Conservation (phyloP, 306 rosid genomes). For the Canavalia ensiformis region DNA sequence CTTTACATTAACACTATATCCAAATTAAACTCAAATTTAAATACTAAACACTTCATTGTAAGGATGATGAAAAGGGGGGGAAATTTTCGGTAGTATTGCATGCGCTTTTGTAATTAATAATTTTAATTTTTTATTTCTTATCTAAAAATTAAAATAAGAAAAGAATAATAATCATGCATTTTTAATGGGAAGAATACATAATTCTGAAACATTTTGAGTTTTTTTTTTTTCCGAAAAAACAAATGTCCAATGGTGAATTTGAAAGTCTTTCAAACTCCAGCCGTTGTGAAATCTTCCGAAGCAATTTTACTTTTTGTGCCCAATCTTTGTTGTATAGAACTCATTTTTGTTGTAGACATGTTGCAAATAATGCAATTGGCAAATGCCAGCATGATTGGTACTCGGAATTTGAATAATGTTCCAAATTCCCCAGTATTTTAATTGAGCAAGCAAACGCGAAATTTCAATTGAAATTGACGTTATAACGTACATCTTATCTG, state of each 20-base stretch:
- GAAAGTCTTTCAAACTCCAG: not conserved
- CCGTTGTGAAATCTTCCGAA: not conserved
- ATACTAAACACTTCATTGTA: not conserved
- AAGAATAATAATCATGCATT: not conserved
- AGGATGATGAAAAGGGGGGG: not conserved
- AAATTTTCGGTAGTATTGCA: no score
- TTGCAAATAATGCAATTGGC: constrained; percentile 29
- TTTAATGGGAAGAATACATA: not conserved
- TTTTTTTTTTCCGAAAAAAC: not conserved
- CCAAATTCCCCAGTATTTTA: not conserved
- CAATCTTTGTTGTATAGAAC: constrained; percentile 6
- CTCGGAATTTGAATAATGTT: not conserved
- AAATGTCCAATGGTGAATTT: not conserved
- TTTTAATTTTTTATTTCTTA: not conserved
- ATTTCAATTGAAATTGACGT: constrained; percentile 43
- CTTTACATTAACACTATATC: no score
- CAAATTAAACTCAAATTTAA: no score
- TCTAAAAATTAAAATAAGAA: not conserved
- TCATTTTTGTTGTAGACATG: not conserved
- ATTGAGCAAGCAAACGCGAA: constrained; percentile 42
- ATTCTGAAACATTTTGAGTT: not conserved
- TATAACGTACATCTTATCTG: constrained; percentile 33
- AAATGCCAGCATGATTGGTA: constrained; percentile 14
- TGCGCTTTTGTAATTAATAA: no score
- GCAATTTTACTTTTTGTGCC: constrained; percentile 1